Base-by-base conservation (phyloP, 306 rosid species). In the Sophora flavescens region DNA sequence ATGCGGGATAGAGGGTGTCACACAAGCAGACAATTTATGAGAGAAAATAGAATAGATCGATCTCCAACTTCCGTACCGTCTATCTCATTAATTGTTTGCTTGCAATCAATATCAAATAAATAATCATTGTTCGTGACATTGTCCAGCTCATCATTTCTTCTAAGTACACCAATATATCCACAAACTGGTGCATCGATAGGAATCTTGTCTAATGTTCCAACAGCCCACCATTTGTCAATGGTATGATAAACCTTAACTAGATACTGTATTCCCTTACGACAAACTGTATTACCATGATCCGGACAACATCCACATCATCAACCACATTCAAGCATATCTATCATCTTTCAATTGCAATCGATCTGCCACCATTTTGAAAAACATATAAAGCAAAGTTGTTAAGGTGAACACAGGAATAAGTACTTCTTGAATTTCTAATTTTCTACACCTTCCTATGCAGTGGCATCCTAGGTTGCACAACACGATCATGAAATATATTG, bases 271-370 rank as follows among this genome's bases (percentile, higher is more conserved):
- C 41, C 30, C 41, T 17, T 57, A 5, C 68, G 81, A 8, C 75
- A 67, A 16, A 68, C 12, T 58, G 5, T 57, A 7, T 68, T 77
- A n/a, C 8, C 30, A 58, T 69, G 68, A 7, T 32, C 22, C 12
- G 67, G 68, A 32, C 68, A 50, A 4, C 81, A 77, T 7, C 75
- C 75, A 32, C 81, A 77, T 12, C 8, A 33, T 57, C 75, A 52
- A 1, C 81, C 81, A 32, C 81, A 77, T 57, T 77, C 75, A n/a
- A 42, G 58, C 15, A 77, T n/a, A n/a, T n/a, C 6, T 4, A 77
- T n/a, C 13, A 26, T 57, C 67, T 8, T n/a, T 68, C 16, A 75
- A 30, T 8, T n/a, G 33, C 12, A 6, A 32, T 67, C 69, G 68
- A 67, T 32, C 75, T 77, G 44, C 33, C 54, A 76, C 33, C 28